Evolutionary conservation across 2,329 filamentous ascomycete genomes (phyloP).

Genomic region (Cordyceps farinosa): DNA sequence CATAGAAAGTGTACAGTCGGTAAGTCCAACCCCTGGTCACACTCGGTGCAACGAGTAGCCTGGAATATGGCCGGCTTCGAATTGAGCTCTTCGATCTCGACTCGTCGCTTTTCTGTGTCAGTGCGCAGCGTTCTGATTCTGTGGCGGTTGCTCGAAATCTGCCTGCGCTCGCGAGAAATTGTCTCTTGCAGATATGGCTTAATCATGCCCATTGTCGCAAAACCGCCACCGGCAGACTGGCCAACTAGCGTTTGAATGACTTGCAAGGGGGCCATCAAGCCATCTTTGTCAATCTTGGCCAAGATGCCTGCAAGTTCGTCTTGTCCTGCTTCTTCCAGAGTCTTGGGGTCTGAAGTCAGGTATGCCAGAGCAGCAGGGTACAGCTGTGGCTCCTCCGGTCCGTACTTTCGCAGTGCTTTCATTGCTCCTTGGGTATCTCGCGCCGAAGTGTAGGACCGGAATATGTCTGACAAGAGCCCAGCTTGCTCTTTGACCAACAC

Average conservation of each 20-base stretch:
- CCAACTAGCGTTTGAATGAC: slow-evolving; percentile 87
- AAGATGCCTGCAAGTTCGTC: slow-evolving; percentile 79
- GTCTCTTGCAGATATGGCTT: slow-evolving; percentile 88
- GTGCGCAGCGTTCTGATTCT: slow-evolving; percentile 78
- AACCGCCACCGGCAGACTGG: slow-evolving; percentile 48
- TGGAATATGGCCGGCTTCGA: slow-evolving; percentile 86
- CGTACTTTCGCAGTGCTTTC: slow-evolving; percentile 86
- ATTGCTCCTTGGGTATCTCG: slow-evolving; percentile 90
- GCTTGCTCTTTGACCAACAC: slow-evolving; percentile 92
- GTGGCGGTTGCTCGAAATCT: slow-evolving; percentile 75
- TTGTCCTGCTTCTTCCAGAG: slow-evolving; percentile 78
- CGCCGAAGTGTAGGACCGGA: slow-evolving; percentile 89
- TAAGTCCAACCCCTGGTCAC: slow-evolving; percentile 72
- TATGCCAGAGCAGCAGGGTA: slow-evolving; percentile 92
- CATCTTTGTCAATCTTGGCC: slow-evolving; percentile 81
- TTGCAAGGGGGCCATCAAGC: slow-evolving; percentile 91
- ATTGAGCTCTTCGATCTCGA: slow-evolving; percentile 73
- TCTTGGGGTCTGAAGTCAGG: slow-evolving; percentile 77
- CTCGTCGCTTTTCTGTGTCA: slow-evolving; percentile 76
- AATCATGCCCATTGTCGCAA: slow-evolving; percentile 96
- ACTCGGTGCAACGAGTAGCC: slow-evolving; percentile 81
- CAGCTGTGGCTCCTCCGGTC: slow-evolving; percentile 81
- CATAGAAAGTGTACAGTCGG: slow-evolving; percentile 95
- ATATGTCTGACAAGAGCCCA: slow-evolving; percentile 89
- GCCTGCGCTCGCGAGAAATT: slow-evolving; percentile 81